Base-by-base conservation (phyloP, 2,329 filamentous ascomycete genomes). In the Basipetospora sp. region DNA sequence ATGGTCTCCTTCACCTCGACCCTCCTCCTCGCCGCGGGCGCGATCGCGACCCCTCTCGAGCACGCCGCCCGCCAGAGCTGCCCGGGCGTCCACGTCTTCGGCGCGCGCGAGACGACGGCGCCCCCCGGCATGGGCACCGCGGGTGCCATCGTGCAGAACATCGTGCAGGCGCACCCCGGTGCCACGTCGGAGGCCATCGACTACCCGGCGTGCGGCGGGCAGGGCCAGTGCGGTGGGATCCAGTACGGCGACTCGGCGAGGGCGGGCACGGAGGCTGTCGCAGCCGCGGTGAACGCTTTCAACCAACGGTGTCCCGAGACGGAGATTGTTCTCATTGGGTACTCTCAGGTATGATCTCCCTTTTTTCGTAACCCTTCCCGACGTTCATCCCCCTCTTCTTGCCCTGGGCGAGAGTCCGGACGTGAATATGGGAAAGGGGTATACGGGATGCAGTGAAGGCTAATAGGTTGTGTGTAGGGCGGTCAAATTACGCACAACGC, bases 401-500 rank as follows among this genome's bases (percentile, higher is more conserved):
- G 10, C 17, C 5, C 11, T 30, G 28, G n/a, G n/a, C n/a, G n/a
- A n/a, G n/a, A n/a, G n/a, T n/a, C n/a, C n/a, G n/a, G n/a, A n/a
- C n/a, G n/a, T n/a, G n/a, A n/a, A n/a, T n/a, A n/a, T n/a, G n/a
- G n/a, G n/a, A n/a, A n/a, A n/a, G n/a, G n/a, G n/a, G n/a, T n/a
- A n/a, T n/a, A n/a, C n/a, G 22, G 22, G 22, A 25, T 25, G 6
- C 11, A 11, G 6, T 25, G 22, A 11, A 6, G 6, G 22, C 6
- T 11, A 25, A 25, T 6, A 25, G n/a, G 15, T 17, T 8, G 6
- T 2, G 31, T 8, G 20, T 28, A 74, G 64, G 74, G 74, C 13
- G 71, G 67, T 4, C 70, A 78, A 48, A 76, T 78, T 47, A 67
- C 74, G 54, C 72, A 78, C 46, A 72, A 74, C 44, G 72, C 72